Evolutionary conservation across 805 yeast species (phyloP), one percentile per base, ranked within the genome.

Genomic region (Ascoidea asiatica): DNA sequence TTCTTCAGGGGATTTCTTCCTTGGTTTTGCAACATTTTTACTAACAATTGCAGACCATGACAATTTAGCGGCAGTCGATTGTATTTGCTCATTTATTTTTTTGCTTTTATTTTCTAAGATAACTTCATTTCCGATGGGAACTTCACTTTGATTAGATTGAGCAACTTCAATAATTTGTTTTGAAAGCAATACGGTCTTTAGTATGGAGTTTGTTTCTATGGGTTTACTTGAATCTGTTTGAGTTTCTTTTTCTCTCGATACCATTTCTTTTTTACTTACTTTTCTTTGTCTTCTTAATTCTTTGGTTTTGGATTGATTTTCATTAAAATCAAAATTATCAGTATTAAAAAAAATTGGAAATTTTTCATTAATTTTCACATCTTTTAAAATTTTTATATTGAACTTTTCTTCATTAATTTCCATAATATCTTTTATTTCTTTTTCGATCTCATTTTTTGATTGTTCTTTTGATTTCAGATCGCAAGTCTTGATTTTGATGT

Each of bases 261-360:
- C n/a, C 15, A 6, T n/a, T 5, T 6, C 18, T 36, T 36, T 17
- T 36, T 36, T 36, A 17, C 5, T 39, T 33, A 19, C 4, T 39
- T 39, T 39, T 19, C 54, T 36, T 29, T 17, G 15, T 19, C 19
- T 41, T 11, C 39, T 17, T n/a, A 13, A 17, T 8, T 11, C 20
- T 17, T 39, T 37, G 15, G 48, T 38, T 19, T 42, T 42, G 7
- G 29, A 21, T 7, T 48, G 37, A 38, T 41, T 38, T 20, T 20
- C 5, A 17, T 37, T 38, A 29, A 47, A 47, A 17, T 42, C 46
- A 3, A 29, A n/a, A 29, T 38, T 45, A 15, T 19, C n/a, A 7
- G 50, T 45, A 11, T 39, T 39, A 38, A 47, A 47, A 22, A 36
- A 47, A 13, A 47, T 21, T 19, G 50, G 50, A 35, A 41, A 47